Evolutionary conservation across 495 filamentous ascomycete species (phyloP), one percentile per base, ranked within the genome.

Genomic region (Friedmanniomyces endolithicus): DNA sequence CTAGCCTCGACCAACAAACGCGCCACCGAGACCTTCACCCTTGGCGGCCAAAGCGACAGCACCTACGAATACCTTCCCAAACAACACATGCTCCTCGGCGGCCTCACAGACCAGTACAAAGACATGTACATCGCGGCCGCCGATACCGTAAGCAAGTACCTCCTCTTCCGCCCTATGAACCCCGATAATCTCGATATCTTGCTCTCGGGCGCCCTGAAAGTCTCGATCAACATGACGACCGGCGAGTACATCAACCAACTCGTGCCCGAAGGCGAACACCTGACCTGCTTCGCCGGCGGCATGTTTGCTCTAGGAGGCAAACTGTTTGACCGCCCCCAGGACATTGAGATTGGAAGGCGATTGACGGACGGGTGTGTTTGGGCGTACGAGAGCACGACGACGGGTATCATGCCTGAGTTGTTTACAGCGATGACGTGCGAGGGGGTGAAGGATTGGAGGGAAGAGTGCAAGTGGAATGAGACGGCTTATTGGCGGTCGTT

Each of bases 1-100:
- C 60, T 72, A 17, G 62, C 19, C 1, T 61, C 56, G 0, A 31
- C 60, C 0, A 61, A 53, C 24, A 53, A 63, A 24, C 45, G 8
- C n/a, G 53, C 41, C 6, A 23, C 16, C n/a, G 67, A 72, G 31
- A 56, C 73, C 37, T 97, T 83, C 62, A 84, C 80, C 0, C 76
- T 97, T 66, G 94, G 88, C 43, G 88, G 84, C 52, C 80, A 81
- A 68, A 84, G 89, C 52, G 92, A 97, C 66, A 95, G 88, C 16
- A 82, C 87, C 1, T 97, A 96, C 66, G 92, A 98, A 66, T 98
- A 98, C 66, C 76, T 98, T 49, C 85, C 94, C 23, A 98, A 98
- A 65, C 69, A 83, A 65, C 84, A 75, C 63, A 58, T 84, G 6
- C 78, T 98, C 23, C 78, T 97, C 14, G 94, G 92, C 52, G 94